Base-by-base conservation (phyloP, 2,329 filamentous ascomycete species). In the Alternaria atra region DNA sequence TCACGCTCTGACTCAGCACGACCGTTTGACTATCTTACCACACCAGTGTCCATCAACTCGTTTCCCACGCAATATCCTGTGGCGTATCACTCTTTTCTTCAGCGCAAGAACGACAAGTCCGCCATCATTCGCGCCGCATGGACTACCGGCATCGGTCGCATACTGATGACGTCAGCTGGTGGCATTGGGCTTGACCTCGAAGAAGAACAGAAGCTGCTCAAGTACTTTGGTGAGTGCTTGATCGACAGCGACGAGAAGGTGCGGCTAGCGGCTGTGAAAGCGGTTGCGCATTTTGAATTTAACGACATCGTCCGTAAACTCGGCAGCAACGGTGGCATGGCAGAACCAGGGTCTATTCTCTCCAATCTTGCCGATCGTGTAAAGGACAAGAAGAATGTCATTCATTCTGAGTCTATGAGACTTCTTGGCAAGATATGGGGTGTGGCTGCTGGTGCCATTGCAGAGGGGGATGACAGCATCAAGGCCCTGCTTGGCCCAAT, bases 231-330 rank as follows among this genome's bases (percentile, higher is more conserved):
- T 1, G 91, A 93, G 60, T 93, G 94, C 81, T 85, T 98, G 10
- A 89, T 89, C 20, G 95, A 99, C 76, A 88, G 86, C 35, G 95
- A 99, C 73, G 95, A 99, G 72, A 94, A 90, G 73, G 95, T 99
- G 43, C 89, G 95, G 32, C 80, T 97, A 59, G 91, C 94, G 32
- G 93, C 93, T n/a, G 90, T 98, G 50, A 91, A 92, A 74, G 90
- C 91, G 1, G 87, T 99, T 25, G 91, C 91, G 60, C 85, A 87
- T 13, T 97, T 98, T 75, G 88, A 87, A 64, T 92, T 97, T 78
- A 85, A 88, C 53, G 89, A 95, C 67, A 87, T 97, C 55, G 85
- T 97, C 65, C 85, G 89, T 53, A 97, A 96, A 76, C 84, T 99
- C 12, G 93, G 91, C 2, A 85, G 87, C 9, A 87, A 87, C 66